Evolutionary conservation across 164 flowering plant genomes (phyloP), one percentile per base, ranked within the genome.

Genomic region (Vitis amurensis): DNA sequence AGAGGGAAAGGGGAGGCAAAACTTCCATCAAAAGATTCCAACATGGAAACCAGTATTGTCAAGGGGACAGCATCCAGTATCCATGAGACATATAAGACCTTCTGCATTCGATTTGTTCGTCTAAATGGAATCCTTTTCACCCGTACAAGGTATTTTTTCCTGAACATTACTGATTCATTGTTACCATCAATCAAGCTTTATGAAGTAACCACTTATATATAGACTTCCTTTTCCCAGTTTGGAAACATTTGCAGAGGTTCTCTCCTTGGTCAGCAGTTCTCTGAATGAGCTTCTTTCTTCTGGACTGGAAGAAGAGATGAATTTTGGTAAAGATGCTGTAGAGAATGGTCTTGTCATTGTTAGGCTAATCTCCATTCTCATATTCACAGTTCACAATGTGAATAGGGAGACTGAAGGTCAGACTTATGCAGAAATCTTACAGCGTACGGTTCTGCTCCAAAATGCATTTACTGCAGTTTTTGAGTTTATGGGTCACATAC

Each of bases 101-200:
- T 96, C 63, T 81, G 90, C 76, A 84, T 80, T 74, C 84, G 89
- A 30, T 96, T 91, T 86, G 90, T 96, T 48, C 86, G 98, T 55
- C 80, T 96, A 11, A 90, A 88, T 89, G 99, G 99, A 60, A 88
- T 96, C 74, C 89, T 96, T 37, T 96, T 96, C 73, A 93, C 98
- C 3, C 89, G 92, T 50, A 92, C 97, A 73, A 96, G 99, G 99
- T 96, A 84, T 68, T 66, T 62, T 30, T 9, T 65, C 17, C n/a
- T 16, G n/a, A 56, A 23, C 8, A 44, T 44, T 30, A 19, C 17
- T 61, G 30, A 11, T 57, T 61, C 57, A 44, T 52, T 50, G 9
- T 37, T 29, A 55, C 30, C 30, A 6, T 13, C 47, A 15, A 2
- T 47, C 47, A 49, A 23, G 12, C 16, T 71, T 53, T 55, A 50